A percentile compares a stretch with the other conserved stretches of the same genome.
Conservation (phyloP, 148 eudicot species). For the Mesembryanthemum crystallinum region DNA sequence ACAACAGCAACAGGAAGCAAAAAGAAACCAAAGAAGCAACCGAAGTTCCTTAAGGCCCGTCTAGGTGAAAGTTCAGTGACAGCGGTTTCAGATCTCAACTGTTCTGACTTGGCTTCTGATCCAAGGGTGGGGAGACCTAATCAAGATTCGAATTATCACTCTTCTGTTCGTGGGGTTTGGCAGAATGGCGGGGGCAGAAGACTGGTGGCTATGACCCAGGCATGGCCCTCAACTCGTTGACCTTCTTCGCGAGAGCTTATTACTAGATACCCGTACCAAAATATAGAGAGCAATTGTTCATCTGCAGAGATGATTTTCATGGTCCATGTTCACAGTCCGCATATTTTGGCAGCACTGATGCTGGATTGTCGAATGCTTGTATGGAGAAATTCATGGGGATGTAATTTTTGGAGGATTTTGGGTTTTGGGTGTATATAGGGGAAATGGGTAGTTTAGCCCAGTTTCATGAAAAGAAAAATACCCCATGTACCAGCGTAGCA, state of each 20-base stretch:
- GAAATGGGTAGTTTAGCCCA: background rate
- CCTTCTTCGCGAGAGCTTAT: background rate
- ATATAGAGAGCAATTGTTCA: background rate
- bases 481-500: background rate
- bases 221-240: conserved; percentile 1
- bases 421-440: background rate
- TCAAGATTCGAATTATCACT: too few species aligned
- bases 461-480: background rate
- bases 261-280: background rate
- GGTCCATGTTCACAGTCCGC: background rate
- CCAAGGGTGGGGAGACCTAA: background rate
- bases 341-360: background rate
- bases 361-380: background rate
- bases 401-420: background rate
- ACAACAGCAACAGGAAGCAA: conserved; percentile 33
- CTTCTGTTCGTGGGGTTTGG: too few species aligned
- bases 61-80: conserved; percentile 45
- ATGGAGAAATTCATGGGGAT: background rate
- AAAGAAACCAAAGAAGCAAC: conserved; percentile 54
- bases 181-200: too few species aligned
- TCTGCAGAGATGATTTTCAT: background rate
- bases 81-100: background rate
- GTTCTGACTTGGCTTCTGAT: background rate
- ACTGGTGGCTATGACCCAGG: too few species aligned
- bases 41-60: conserved; percentile 62